These are phyloP conservation scores for Termitomyces sp. DNA, from an alignment of 768 basidiomycete genomes.

Conservation along the genomic window DNA sequence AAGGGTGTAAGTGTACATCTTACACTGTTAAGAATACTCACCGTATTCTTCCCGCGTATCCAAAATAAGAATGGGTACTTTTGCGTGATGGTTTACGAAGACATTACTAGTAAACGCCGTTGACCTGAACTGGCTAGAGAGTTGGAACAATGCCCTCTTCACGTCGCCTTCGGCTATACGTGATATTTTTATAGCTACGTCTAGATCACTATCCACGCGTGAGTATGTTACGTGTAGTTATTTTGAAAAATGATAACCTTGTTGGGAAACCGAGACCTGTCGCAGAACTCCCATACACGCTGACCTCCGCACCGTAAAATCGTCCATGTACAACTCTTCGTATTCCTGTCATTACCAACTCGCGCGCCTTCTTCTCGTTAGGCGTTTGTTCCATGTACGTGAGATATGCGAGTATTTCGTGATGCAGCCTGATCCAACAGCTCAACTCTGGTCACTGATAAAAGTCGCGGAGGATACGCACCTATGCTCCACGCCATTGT, in stretches of 20 bases:
- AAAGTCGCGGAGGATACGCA: conserved; percentile 6
- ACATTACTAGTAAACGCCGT: conserved; percentile 38
- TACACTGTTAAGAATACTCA: conserved; percentile 12
- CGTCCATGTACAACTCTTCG: conserved; percentile 38
- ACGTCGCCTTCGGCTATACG: conserved; percentile 25
- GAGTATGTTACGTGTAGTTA: neutral
- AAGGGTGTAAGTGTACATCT: neutral
- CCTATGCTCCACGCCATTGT: conserved; percentile 26
- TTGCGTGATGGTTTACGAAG: conserved; percentile 25
- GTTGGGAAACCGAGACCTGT: conserved; percentile 59
- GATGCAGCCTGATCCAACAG: conserved; percentile 45
- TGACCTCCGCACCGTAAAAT: conserved; percentile 44
- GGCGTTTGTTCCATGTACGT: conserved; percentile 50
- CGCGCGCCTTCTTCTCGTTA: conserved; percentile 46
- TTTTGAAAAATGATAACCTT: conserved; percentile 40
- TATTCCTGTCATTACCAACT: conserved; percentile 43
- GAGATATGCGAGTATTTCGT: conserved; percentile 59
- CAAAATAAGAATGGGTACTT: conserved; percentile 65
- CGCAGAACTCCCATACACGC: conserved; percentile 59
- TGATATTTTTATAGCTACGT: conserved; percentile 24
- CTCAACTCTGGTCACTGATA: neutral
- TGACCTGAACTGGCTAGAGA: conserved; percentile 43
- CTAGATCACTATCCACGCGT: conserved; percentile 30
- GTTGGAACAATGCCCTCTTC: conserved; percentile 42
- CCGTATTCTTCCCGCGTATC: conserved; percentile 40